These are phyloP conservation scores for Microbotryum intermedium DNA, from an alignment of 1,284 basidiomycete genomes.

Conservation along the genomic window DNA sequence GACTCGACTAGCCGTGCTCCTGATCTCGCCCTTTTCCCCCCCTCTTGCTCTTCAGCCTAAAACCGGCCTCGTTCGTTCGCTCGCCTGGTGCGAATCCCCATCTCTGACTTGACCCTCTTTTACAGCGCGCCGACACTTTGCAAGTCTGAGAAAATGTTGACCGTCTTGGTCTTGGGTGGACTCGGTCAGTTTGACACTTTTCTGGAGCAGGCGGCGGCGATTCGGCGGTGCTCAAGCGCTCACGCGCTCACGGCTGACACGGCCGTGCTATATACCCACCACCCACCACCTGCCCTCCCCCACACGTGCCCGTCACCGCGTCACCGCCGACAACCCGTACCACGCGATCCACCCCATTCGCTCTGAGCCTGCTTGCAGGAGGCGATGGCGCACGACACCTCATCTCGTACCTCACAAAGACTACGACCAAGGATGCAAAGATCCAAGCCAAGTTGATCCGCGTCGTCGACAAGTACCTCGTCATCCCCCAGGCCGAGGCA, in stretches of 20 bases:
- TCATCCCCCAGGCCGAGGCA: constrained; percentile 9
- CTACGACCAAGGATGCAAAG: neutral
- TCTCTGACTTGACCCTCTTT: neutral
- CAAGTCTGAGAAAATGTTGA: neutral
- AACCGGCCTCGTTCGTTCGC: neutral
- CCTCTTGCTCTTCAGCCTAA: neutral
- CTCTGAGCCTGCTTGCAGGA: neutral
- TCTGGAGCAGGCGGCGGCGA: too few species aligned
- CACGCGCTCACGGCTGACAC: too few species aligned
- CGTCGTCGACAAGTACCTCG: constrained; percentile 21
- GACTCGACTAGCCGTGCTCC: too few species aligned
- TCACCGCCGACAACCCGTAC: too few species aligned
- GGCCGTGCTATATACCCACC: too few species aligned
- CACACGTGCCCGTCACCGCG: too few species aligned
- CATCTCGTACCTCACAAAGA: constrained; percentile 11
- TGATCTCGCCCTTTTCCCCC: neutral
- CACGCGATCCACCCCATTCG: neutral
- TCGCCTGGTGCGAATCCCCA: neutral
- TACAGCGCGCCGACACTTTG: too few species aligned
- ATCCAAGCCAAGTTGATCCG: constrained; percentile 10
- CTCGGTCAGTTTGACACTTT: constrained; percentile 2
- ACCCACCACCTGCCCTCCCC: too few species aligned
- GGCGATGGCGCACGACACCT: constrained; percentile 20
- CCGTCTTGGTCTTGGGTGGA: constrained; percentile 18
- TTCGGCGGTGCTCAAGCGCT: too few species aligned